Base-by-base conservation (phyloP, 164 flowering plant species). In the Santalum album region DNA sequence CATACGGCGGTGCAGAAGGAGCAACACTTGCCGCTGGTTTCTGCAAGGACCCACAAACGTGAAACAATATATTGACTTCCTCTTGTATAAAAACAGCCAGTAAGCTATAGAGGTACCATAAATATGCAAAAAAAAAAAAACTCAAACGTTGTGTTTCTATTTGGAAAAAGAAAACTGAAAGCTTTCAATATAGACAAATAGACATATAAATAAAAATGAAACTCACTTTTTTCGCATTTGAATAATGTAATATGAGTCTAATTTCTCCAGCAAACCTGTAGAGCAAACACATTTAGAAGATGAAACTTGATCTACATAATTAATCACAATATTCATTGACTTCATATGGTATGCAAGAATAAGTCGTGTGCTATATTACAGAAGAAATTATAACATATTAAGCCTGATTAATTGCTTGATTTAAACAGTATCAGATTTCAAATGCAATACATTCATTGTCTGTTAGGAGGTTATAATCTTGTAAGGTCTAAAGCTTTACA, bases 251-350 rank as follows among this genome's bases (percentile, higher is more conserved):
- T 68, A 87, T 79, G 21, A 87, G 69, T 23, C 77, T 69, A 18
- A 87, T 79, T 82, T 90, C 96, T 39, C 98, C 98, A 0, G 95
- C 82, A 72, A 69, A 52, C 65, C 98, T 90, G 72, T 55, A 64
- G 56, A 22, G 1, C 3, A 42, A 19, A 38, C 14, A 38, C 14
- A 11, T 38, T 11, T 10, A 22, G 5, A 22, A 20, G 7, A 45
- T 9, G 16, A 38, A 38, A 38, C 36, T 12, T 5, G 46, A 7
- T 43, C 16, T 15, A 43, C 1, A 43, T 5, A 4, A 43, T n/a
- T 0, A 0, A 43, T 9, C 46, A 9, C 46, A 19, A 45, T 45
- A 7, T 42, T 17, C 7, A 42, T 42, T 17, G 6, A 1, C 7
- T 45, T 6, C 3, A 45, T n/a, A 3, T 20, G 21, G 6, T 3